phyloP scores from a whole-genome alignment of 1,284 basidiomycete species.

The Stereum hirsutum region DNA sequence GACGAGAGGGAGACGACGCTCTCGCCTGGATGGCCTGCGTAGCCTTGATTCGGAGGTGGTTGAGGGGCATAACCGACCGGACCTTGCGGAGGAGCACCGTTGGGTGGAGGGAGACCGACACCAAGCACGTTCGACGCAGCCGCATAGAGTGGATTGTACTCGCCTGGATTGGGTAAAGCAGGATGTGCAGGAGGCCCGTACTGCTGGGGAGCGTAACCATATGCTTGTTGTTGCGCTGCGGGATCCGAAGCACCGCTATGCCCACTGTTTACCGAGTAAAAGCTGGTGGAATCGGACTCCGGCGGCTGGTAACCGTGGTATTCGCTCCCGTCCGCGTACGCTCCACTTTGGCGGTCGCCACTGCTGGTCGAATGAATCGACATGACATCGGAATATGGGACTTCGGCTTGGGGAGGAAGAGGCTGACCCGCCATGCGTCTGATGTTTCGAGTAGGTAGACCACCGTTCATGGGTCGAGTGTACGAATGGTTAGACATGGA shows the following conservation, averaged over 20 bases:
- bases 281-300: background rate
- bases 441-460: background rate
- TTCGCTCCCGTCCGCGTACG: background rate
- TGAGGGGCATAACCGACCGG: slow-evolving; percentile 8
- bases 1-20: slow-evolving; percentile 2
- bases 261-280: background rate
- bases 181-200: background rate
- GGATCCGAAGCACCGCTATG: too few relatives aligned
- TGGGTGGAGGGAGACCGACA: slow-evolving; percentile 39
- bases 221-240: too few relatives aligned
- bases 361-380: background rate
- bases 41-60: slow-evolving; percentile 5
- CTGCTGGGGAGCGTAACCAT: slow-evolving; percentile 3
- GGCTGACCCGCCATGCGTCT: slow-evolving; percentile 6
- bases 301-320: background rate
- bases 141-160: slow-evolving; percentile 49
- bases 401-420: background rate
- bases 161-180: slow-evolving; percentile 21
- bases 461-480: slow-evolving; percentile 14
- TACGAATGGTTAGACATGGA: slow-evolving; percentile 40
- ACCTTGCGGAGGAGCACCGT: too few relatives aligned
- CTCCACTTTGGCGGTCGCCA: background rate
- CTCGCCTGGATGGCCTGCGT: slow-evolving; percentile 1
- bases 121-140: slow-evolving; percentile 80
- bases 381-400: background rate